phyloP scores from a whole-genome alignment of 495 filamentous ascomycete species.

The Daldinia caldariorum region DNA sequence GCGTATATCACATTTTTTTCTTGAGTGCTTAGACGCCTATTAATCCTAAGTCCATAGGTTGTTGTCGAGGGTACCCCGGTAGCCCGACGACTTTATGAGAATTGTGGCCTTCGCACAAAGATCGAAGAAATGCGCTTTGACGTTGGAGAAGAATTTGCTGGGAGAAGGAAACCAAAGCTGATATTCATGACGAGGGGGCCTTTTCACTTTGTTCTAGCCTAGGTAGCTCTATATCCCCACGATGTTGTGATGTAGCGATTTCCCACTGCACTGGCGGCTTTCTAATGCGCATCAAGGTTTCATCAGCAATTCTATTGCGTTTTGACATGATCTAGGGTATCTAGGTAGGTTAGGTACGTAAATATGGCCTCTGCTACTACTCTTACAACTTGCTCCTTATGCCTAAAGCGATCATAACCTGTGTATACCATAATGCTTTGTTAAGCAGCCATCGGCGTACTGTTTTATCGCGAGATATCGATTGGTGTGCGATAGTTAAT shows the following conservation, averaged over 20 bases:
- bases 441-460: neutral
- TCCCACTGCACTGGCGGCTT: neutral
- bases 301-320: neutral
- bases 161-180: slow-evolving; percentile 33
- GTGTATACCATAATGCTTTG: neutral
- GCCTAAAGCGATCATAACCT: neutral
- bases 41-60: slow-evolving; percentile 16
- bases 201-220: neutral
- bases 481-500: neutral
- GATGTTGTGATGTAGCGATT: neutral
- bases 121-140: slow-evolving; percentile 43
- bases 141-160: slow-evolving; percentile 25
- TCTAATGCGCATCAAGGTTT: neutral
- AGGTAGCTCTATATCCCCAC: neutral
- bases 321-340: neutral
- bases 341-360: neutral
- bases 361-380: neutral
- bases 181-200: slow-evolving; percentile 39
- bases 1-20: neutral
- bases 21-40: neutral
- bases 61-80: slow-evolving; percentile 42
- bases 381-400: neutral
- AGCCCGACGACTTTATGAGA: slow-evolving; percentile 36
- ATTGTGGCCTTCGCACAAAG: slow-evolving; percentile 36
- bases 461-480: neutral